Evolutionary conservation across 179 eudicot species (phyloP).

Genomic region (Gypsophila paniculata): DNA sequence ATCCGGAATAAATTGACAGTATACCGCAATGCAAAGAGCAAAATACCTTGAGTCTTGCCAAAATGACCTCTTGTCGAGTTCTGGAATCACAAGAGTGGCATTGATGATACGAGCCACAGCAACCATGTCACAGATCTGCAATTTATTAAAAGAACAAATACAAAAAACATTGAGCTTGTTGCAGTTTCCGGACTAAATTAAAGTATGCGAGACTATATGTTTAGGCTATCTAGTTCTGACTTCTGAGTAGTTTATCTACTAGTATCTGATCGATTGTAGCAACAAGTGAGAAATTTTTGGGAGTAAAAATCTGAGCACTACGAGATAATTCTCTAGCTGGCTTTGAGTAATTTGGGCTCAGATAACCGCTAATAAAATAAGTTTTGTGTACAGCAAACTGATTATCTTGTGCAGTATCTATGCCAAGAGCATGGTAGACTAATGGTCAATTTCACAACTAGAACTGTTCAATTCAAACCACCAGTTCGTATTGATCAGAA

Average conservation of each 20-base stretch:
- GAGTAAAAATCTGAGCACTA: background rate
- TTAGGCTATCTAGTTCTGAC: no score
- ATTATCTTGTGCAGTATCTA: background rate
- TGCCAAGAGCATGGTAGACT: constrained; percentile 4
- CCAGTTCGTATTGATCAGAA: no score
- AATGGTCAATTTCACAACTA: background rate
- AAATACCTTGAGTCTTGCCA: constrained; percentile 91
- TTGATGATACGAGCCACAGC: constrained; percentile 88
- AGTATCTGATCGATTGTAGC: background rate
- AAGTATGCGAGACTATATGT: no score
- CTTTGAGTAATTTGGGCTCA: background rate
- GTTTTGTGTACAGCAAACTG: background rate
- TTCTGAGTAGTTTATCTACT: no score
- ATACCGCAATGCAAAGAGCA: background rate
- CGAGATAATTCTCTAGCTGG: background rate
- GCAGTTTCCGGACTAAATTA: background rate
- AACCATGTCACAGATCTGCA: constrained; percentile 98
- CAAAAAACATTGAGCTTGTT: background rate
- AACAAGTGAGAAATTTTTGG: background rate
- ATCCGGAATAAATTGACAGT: background rate
- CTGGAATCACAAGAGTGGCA: constrained; percentile 94
- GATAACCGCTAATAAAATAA: background rate
- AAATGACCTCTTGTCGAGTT: constrained; percentile 92
- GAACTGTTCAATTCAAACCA: background rate
- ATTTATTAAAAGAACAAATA: background rate